Base-by-base conservation (phyloP, 1,284 basidiomycete species). In the Xerocomus nothofagi region DNA sequence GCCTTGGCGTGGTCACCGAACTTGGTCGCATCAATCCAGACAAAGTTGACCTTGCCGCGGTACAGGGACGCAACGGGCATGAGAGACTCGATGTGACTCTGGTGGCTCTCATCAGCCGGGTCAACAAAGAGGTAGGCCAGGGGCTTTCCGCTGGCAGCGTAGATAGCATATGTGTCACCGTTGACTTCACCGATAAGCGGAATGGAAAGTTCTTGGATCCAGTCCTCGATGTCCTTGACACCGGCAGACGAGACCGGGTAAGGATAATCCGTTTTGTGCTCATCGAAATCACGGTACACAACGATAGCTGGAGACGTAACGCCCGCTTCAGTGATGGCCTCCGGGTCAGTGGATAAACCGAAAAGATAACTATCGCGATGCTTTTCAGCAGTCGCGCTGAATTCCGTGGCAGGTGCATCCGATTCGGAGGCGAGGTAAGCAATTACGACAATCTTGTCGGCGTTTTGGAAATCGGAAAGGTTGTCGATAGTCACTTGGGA, bases 101-200 rank as follows among this genome's bases (percentile, higher is more conserved):
- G 79, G 61, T 82, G 86, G 53, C 79, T 76, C 62, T 84, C 81
- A 56, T 83, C 78, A 42, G 81, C 74, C 38, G 93, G 88, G 71
- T 98, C 92, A 59, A 93, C 67, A 76, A 99, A 99, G 66, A 97
- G 81, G 77, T 99, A 99, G 26, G 91, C 95, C 55, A 99, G 82
- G 30, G 97, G 94, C 59, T 93, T 86, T 49, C 79, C 75, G 60
- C 91, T 89, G 59, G 78, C 70, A 32, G 91, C 90, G 74, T 99
- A 99, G 51, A 77, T 60, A 56, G 80, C 83, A 71, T 97, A 99
- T 80, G 98, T 99, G 53, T 99, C 95, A 27, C 90, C 91, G 57
- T 80, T 88, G 64, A 99, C 91, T 73, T 99, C 91, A 63, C 93
- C 96, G 52, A 99, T 76, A 61, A 94, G 72, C 33, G 97, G 96